A percentile compares a stretch with the other conserved stretches of the same genome.
Evolutionary conservation across 495 filamentous ascomycete species (phyloP).

Genomic region (Aspergillus asperescens): DNA sequence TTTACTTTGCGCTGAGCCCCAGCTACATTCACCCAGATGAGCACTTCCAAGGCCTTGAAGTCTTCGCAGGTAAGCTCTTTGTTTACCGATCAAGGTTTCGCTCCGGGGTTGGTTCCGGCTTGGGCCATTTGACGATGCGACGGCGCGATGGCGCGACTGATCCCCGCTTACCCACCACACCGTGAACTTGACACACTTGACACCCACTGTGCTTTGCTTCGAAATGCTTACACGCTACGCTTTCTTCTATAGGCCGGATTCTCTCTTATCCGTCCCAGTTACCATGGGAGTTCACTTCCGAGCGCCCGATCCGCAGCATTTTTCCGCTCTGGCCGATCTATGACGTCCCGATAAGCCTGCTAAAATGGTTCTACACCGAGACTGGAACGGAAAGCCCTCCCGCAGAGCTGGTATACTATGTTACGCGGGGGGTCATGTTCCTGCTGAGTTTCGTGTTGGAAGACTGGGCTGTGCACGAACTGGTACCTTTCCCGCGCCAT

Average conservation of each 20-base stretch:
- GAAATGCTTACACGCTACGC: conserved; percentile 11
- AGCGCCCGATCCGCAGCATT: conserved; percentile 81
- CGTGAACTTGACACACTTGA: background rate
- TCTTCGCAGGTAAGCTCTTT: conserved; percentile 77
- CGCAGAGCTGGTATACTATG: conserved; percentile 81
- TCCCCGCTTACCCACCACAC: background rate
- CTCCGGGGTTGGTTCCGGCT: background rate
- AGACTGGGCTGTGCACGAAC: conserved; percentile 93
- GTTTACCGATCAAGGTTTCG: background rate
- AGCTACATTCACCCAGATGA: conserved; percentile 98
- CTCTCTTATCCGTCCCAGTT: conserved; percentile 78
- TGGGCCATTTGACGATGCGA: conserved; percentile 9
- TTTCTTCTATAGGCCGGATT: conserved; percentile 66
- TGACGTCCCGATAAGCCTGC: conserved; percentile 82
- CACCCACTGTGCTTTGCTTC: background rate
- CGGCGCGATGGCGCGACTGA: background rate
- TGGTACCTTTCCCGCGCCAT: conserved; percentile 68
- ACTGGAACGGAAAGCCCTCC: conserved; percentile 47
- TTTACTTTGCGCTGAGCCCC: conserved; percentile 89
- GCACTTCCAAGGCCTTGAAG: conserved; percentile 96
- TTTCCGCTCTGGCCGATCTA: conserved; percentile 96
- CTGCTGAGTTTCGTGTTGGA: conserved; percentile 89
- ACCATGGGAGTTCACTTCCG: conserved; percentile 93
- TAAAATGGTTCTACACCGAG: conserved; percentile 80
- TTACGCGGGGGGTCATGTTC: conserved; percentile 83